A percentile compares a stretch with the other conserved stretches of the same genome.
Evolutionary conservation across 164 flowering plant genomes (phyloP).

Genomic region (Nelumbo lutea): DNA sequence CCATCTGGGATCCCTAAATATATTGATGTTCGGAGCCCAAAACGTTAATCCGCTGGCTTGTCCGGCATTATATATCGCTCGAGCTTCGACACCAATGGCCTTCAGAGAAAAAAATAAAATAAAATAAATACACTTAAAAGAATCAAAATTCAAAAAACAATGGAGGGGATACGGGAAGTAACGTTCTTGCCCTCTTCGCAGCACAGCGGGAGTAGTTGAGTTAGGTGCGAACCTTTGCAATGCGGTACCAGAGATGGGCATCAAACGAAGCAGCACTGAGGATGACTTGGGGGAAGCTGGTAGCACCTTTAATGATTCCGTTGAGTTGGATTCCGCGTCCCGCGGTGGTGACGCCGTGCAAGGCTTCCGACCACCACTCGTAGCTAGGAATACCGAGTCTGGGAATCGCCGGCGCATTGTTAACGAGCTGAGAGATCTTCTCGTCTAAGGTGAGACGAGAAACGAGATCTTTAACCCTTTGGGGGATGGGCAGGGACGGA

Average conservation of each 20-base stretch:
- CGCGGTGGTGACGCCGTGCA: constrained; percentile 55
- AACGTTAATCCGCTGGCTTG: constrained; percentile 87
- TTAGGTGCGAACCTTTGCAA: constrained; percentile 45
- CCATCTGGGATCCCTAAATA: constrained; percentile 94
- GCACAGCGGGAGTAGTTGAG: too few relatives aligned
- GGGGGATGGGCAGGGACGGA: constrained; percentile 36
- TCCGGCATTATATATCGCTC: constrained; percentile 84
- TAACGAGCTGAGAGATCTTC: constrained; percentile 71
- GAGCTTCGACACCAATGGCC: constrained; percentile 74
- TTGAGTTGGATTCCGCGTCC: constrained; percentile 47
- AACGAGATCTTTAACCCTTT: constrained; percentile 56
- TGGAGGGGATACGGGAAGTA: neutral
- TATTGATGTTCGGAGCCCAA: constrained; percentile 95
- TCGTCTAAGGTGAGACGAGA: constrained; percentile 81
- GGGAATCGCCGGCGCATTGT: constrained; percentile 57
- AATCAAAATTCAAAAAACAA: neutral
- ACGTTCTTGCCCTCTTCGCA: too few relatives aligned
- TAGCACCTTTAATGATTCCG: constrained; percentile 52
- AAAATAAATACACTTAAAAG: neutral
- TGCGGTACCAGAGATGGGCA: constrained; percentile 63
- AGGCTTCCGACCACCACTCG: constrained; percentile 88
- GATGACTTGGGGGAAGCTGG: constrained; percentile 90
- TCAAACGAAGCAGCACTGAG: constrained; percentile 81
- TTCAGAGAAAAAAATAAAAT: constrained; percentile 11
- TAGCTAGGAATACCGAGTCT: constrained; percentile 76